Base-by-base conservation (phyloP, 371 early-diverging fungal species). In the Basidiobolus meristosporus region DNA sequence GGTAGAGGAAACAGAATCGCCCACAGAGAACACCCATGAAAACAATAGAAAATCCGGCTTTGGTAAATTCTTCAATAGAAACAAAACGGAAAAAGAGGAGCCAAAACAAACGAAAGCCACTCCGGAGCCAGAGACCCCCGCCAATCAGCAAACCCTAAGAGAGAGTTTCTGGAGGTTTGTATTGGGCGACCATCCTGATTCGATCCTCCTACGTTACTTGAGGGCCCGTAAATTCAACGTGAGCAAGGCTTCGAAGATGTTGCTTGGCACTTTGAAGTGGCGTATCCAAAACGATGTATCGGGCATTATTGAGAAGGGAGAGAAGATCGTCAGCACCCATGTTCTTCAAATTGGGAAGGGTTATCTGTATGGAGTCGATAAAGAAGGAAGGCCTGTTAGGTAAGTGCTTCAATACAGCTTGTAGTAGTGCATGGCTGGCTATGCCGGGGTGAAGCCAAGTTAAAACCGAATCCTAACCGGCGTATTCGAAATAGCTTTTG, bases 221-320 rank as follows among this genome's bases (percentile, higher is more conserved):
- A 63, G 82, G 32, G 85, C 85, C 10, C 67, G 85, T 42, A 82
- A 82, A 47, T 84, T 77, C 76, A 65, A 80, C 43, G 57, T 72
- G 18, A 56, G 60, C 22, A 70, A 73, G 22, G 74, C 80, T 11
- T 54, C 71, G 33, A 47, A 50, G 16, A 80, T 81, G 82, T 36
- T 74, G 22, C 40, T 65, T 22, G 56, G 61, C 14, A 60, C 71
- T 2, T 51, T 83, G 36, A 59, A 69, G 38, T 84, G 84, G 82
- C 56, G 79, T 41, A 33, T 63, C 16, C 56, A 58, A 28, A 54
- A 58, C 29, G 70, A 65, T 42, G 57, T 78, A 0, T 56, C 59
- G 34, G 61, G 62, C 7, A 60, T 82, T 35, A 50, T 73, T 41
- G 36, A 51, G 26, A 48, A 61, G 33, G 70, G 74, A 20, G 85